phyloP scores from a whole-genome alignment of 441 rosid species.

The Omphalea diandra region DNA sequence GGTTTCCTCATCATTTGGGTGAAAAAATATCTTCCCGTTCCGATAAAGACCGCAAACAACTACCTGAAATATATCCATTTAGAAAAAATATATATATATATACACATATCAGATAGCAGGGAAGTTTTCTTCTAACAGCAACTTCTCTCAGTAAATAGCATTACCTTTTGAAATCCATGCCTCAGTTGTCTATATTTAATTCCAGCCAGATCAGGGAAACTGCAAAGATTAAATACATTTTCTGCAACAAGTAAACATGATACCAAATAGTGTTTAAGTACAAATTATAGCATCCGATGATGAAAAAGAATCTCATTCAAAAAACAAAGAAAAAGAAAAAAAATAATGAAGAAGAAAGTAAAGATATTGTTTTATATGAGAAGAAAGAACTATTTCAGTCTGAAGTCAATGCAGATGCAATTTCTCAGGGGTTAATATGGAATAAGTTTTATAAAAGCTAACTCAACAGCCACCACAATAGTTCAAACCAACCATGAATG shows the following conservation, averaged over 20 bases:
- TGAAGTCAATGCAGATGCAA: background rate
- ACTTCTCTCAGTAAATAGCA: constrained; percentile 10
- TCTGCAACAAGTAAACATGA: constrained; percentile 59
- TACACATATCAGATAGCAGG: constrained; percentile 19
- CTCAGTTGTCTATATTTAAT: constrained; percentile 65
- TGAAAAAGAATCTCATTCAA: constrained; percentile 1
- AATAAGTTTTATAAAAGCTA: background rate
- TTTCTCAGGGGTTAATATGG: no score
- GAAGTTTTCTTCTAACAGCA: constrained; percentile 20
- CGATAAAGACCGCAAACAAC: constrained; percentile 91
- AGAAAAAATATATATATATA: constrained; percentile 3
- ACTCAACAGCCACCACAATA: background rate
- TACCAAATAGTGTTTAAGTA: constrained; percentile 28
- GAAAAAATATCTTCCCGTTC: constrained; percentile 70
- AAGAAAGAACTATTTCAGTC: background rate
- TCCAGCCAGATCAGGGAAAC: constrained; percentile 71
- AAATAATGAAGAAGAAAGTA: background rate
- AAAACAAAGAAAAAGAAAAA: constrained; percentile 1
- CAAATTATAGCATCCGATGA: background rate
- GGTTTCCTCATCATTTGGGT: constrained; percentile 85
- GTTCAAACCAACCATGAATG: no score
- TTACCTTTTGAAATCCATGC: constrained; percentile 77
- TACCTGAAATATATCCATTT: constrained; percentile 50
- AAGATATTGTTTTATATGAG: background rate
- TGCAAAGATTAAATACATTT: constrained; percentile 83